phyloP scores from a whole-genome alignment of 129 eudicot species.

The Flaveria trinervia region DNA sequence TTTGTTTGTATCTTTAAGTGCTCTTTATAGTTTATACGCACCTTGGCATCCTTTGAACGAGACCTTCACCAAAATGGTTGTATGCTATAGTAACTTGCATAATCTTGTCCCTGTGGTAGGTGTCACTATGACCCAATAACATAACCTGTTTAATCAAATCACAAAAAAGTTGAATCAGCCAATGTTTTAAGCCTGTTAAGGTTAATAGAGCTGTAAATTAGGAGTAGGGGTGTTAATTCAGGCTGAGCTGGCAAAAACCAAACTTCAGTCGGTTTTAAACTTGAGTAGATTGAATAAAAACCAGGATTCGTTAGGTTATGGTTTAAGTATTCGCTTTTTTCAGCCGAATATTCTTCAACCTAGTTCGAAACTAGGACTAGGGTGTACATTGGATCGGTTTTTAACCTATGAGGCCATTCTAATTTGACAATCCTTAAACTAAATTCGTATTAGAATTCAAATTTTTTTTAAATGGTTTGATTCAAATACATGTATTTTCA shows the following conservation, averaged over 20 bases:
- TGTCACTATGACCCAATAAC: constrained; percentile 17
- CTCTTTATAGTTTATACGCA: not conserved
- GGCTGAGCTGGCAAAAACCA: not conserved
- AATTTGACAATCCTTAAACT: too few relatives aligned
- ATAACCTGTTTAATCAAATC: constrained; percentile 2
- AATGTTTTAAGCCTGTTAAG: not conserved
- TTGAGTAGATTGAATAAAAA: too few relatives aligned
- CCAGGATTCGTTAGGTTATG: too few relatives aligned
- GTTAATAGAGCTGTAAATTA: not conserved
- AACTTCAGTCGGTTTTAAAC: too few relatives aligned
- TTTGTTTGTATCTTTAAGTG: not conserved
- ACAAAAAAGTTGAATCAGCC: not conserved
- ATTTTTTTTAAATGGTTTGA: too few relatives aligned
- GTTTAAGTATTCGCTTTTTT: too few relatives aligned
- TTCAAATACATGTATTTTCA: too few relatives aligned
- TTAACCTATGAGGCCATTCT: too few relatives aligned
- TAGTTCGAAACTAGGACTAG: too few relatives aligned
- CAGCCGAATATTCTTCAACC: too few relatives aligned
- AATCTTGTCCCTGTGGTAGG: not conserved
- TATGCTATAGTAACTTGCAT: constrained; percentile 4
- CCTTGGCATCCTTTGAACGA: constrained; percentile 11
- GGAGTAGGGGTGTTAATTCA: not conserved
- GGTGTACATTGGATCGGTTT: too few relatives aligned
- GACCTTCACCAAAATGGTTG: constrained; percentile 8
- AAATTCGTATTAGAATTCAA: too few relatives aligned